Conservation (phyloP, 176 grass and related monocot species). For the Zoysia japonica region DNA sequence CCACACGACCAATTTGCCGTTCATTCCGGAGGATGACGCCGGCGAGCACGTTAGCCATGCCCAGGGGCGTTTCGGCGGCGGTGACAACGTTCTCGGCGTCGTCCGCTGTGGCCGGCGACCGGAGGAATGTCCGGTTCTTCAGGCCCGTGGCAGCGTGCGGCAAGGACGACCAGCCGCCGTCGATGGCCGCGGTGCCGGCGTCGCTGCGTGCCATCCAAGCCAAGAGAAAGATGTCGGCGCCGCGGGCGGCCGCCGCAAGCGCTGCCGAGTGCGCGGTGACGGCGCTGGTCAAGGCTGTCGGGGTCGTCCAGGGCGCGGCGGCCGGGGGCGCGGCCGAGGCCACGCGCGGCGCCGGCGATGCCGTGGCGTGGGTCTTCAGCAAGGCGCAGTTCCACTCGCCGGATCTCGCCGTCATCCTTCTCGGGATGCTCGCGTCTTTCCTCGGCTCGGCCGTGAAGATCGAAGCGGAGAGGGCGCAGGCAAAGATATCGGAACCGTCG, state of each 20-base stretch:
- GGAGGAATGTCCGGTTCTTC: constrained; percentile 17
- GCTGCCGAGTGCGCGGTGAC: constrained; percentile 51
- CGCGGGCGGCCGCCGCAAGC: constrained; percentile 30
- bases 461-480: constrained; percentile 27
- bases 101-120: neutral
- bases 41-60: constrained; percentile 42
- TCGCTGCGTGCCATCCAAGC: constrained; percentile 51
- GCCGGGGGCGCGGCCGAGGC: constrained; percentile 37
- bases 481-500: constrained; percentile 7
- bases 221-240: constrained; percentile 46
- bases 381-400: constrained; percentile 58
- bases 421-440: constrained; percentile 43
- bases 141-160: constrained; percentile 24
- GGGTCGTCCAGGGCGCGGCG: constrained; percentile 44
- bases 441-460: constrained; percentile 43
- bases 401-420: constrained; percentile 49
- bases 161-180: constrained; percentile 18
- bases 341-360: constrained; percentile 44
- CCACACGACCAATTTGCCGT: no score
- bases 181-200: constrained; percentile 44
- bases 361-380: constrained; percentile 51
- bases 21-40: constrained; percentile 26
- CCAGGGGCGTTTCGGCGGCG: constrained; percentile 21
- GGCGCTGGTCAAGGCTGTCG: constrained; percentile 47
- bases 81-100: constrained; percentile 13